Base-by-base conservation (phyloP, 176 grass and related monocot species). In the Hsuehochloa calcarea region DNA sequence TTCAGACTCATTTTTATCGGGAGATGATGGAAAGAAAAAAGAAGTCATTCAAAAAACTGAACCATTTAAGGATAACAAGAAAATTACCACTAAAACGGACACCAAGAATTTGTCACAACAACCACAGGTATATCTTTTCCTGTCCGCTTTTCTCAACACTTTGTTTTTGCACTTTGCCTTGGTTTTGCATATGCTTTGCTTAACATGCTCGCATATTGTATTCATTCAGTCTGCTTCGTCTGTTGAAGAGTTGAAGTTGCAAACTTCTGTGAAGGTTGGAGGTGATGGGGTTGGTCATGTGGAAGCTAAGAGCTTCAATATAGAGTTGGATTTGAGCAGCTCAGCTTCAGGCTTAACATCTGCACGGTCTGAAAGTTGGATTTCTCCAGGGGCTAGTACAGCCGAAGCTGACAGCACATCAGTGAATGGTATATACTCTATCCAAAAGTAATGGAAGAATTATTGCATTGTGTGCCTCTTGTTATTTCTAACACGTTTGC, bases 21-120 rank as follows among this genome's bases (percentile, higher is more conserved):
- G 45, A 87, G 71, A 15, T 65, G 90, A 99, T 82, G 90, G 58
- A 70, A 90, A 91, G 45, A 90, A 69, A 43, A 92, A 61, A 25
- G 94, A 90, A 68, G 4, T 75, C 85, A 52, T 86, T 69, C 88
- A 72, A 85, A 94, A 31, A 90, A 73, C 56, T 19, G 90, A 90
- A 27, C 88, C 80, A 77, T 80, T 78, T 56, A 91, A 94, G 72
- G 96, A 98, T 91, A 85, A 59, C 66, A 87, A 89, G 65, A 96
- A 91, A 43, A 90, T 43, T 45, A 3, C 15, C 1, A 34, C 34
- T 85, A 94, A 85, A 79, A 89, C 85, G 67, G 90, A 92, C 8
- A 29, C 82, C 46, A 90, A 65, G 63, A 87, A 78, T 80, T 68
- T 60, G 6, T 82, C 72, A 54, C 80, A 95, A 75, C 85, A 87